Percentiles rank a stretch among this genome's conserved stretches.
These are phyloP conservation scores for Polygonum aviculare DNA, from an alignment of 148 eudicot genomes.

Conservation along the genomic window DNA sequence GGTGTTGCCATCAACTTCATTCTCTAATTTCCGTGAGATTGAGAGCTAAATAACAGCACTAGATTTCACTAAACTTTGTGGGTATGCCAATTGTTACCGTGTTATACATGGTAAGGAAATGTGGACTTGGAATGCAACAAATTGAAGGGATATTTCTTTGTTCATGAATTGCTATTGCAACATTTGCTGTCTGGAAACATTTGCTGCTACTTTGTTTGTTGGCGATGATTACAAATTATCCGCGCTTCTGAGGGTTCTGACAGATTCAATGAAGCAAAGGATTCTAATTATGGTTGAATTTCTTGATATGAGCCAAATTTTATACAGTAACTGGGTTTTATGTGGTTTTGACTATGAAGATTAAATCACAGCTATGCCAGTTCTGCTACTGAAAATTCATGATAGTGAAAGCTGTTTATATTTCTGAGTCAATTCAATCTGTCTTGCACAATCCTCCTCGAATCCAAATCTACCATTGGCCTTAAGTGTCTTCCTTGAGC, in stretches of 20 bases:
- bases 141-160: too few relatives aligned
- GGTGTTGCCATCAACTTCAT: not conserved
- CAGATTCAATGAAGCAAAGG: slow-evolving; percentile 43
- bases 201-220: not conserved
- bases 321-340: not conserved
- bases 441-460: too few relatives aligned
- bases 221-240: slow-evolving; percentile 76
- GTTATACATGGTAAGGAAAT: too few relatives aligned
- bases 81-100: too few relatives aligned
- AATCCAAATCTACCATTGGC: too few relatives aligned
- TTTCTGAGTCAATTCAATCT: slow-evolving; percentile 34
- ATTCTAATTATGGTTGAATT: slow-evolving; percentile 61
- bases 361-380: slow-evolving; percentile 63
- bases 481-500: too few relatives aligned
- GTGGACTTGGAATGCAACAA: too few relatives aligned
- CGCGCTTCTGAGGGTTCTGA: slow-evolving; percentile 75
- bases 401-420: slow-evolving; percentile 67
- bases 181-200: too few relatives aligned
- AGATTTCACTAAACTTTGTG: not conserved
- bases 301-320: slow-evolving; percentile 62
- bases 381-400: slow-evolving; percentile 93
- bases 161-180: too few relatives aligned
- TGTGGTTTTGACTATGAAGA: slow-evolving; percentile 28
- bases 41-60: not conserved
- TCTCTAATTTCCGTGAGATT: not conserved